Evolutionary conservation across 2,329 filamentous ascomycete genomes (phyloP), one percentile per base, ranked within the genome.

Genomic region (Diaporthe humulicola): DNA sequence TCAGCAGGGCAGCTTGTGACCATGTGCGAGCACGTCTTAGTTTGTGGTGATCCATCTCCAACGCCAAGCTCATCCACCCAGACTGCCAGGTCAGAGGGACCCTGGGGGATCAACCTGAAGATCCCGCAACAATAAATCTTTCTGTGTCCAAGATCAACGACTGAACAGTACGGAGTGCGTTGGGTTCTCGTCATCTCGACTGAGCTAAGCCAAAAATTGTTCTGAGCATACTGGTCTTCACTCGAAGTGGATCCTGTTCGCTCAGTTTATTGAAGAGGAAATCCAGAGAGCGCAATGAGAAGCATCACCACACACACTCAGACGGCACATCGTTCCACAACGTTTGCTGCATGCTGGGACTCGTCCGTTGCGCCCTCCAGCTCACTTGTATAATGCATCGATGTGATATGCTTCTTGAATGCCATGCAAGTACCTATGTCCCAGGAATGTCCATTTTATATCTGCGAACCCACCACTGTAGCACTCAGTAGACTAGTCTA

Each of bases 11-110:
- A 67, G 42, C 0, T 52, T 19, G 19, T 36, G 30, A n/a, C 3
- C 42, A 36, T 5, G 12, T 50, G 45, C 6, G 45, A 38, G 45
- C 45, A 14, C 15, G n/a, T n/a, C 2, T 36, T 4, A n/a, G 45
- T 50, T n/a, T 42, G 15, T 4, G 60, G 48, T 40, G 48, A 69
- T 69, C 64, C 22, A 54, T 54, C 64, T 54, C 48, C n/a, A 54
- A 40, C 33, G 48, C 64, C 64, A 69, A 69, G 48, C 64, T 54
- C 64, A 52, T 54, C 14, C 33, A 40, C 64, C 48, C 15, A 28
- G 33, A 40, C n/a, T n/a, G n/a, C n/a, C n/a, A n/a, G n/a, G n/a
- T 12, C n/a, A 54, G 64, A 66, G 19, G 40, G 64, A 67, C 64
- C 22, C 42, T 67, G 22, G 33, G 30, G 3, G 61, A 67, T 50